A percentile compares a stretch with the other conserved stretches of the same genome.
These are phyloP conservation scores for Beverwykella pulmonaria DNA, from an alignment of 495 filamentous ascomycete species.

Conservation along the genomic window DNA sequence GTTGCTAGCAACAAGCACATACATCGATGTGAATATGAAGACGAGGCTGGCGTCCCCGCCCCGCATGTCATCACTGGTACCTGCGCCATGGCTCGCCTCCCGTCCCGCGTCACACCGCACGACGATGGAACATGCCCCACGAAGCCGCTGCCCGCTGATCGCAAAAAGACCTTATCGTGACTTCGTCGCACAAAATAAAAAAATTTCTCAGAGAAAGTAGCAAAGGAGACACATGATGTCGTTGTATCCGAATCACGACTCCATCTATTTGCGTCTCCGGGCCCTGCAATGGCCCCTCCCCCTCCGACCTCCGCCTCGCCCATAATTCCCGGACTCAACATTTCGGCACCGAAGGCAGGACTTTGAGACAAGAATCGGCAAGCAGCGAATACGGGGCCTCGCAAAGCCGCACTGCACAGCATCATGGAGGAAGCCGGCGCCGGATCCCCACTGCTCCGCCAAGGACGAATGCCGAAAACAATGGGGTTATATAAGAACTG, in stretches of 20 bases:
- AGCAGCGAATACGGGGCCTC: slow-evolving; percentile 1
- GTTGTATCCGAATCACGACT: slow-evolving; percentile 1
- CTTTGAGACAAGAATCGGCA: background rate
- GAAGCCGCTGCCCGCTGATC: background rate
- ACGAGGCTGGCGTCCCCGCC: background rate
- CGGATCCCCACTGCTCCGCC: slow-evolving; percentile 37
- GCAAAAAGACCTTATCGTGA: background rate
- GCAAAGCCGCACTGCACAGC: slow-evolving; percentile 2
- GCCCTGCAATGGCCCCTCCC: slow-evolving; percentile 13
- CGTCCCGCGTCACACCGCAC: background rate
- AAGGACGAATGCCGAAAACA: background rate
- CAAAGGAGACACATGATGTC: background rate
- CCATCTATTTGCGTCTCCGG: background rate
- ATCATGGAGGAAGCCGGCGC: slow-evolving; percentile 10
- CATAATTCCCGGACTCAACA: slow-evolving; percentile 25
- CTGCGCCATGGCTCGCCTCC: slow-evolving; percentile 11
- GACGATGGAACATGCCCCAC: background rate
- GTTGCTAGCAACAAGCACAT: background rate
- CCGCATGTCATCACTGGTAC: slow-evolving; percentile 2
- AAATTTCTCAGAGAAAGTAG: background rate
- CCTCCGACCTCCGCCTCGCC: slow-evolving; percentile 18
- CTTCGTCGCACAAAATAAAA: background rate
- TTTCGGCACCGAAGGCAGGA: slow-evolving; percentile 17
- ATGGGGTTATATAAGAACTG: slow-evolving; percentile 35
- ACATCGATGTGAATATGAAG: background rate